Base-by-base conservation (phyloP, 345 rosid genomes). In the Euphorbia lathyris region DNA sequence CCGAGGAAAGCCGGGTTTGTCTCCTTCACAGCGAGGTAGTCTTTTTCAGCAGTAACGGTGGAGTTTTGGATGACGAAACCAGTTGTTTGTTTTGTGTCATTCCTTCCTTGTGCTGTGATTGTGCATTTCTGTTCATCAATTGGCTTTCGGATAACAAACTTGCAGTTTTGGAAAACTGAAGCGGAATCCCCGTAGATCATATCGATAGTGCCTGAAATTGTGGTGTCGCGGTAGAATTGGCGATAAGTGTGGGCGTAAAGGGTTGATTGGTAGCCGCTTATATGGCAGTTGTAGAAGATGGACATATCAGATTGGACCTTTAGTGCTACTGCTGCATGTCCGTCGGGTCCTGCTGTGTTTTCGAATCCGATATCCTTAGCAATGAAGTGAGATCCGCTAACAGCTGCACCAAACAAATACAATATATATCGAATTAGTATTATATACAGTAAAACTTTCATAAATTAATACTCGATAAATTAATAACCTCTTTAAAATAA, bases 81-180 rank as follows among this genome's bases (percentile, higher is more conserved):
- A 0, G 92, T 74, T n/a, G 87, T 42, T 6, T 82, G 78, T 0
- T 77, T 82, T 2, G 67, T 16, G 17, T 87, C 72, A 34, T 22
- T 72, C 52, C 97, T 78, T 51, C 94, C 96, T 30, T 90, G 92
- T 0, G 97, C 97, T 0, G 94, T 89, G 10, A 90, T 78, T 42
- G 85, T 73, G 84, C 86, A 86, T 34, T 65, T 59, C 36, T 89
- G 97, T 43, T 67, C 72, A 0, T 16, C 45, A 8, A 76, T 10
- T 6, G 98, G 88, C 58, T 84, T 86, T 58, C 86, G 68, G 3
- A 91, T 72, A 14, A 87, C 68, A 48, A 93, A 64, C 40, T 76
- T 77, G 83, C 91, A 86, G 78, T 88, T 88, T 27, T 93, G 97
- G 70, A 90, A 82, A 5, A 86, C 63, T 7, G 83, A 78, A 0